Evolutionary conservation across 768 basidiomycete species (phyloP).

Genomic region (Fomitopsis serialis): DNA sequence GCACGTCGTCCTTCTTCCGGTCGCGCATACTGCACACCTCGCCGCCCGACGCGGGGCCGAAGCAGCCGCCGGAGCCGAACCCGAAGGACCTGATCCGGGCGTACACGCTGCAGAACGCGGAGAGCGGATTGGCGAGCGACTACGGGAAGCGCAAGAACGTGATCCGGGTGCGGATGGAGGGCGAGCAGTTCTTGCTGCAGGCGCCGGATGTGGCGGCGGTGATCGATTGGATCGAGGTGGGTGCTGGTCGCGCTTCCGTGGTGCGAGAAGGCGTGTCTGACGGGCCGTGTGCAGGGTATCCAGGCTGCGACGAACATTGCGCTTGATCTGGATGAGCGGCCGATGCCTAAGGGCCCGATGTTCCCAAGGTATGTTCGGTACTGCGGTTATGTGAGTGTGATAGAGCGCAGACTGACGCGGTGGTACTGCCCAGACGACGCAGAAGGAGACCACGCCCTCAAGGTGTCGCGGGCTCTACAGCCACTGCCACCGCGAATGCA

Average conservation of each 20-base stretch:
- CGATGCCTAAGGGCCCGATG: constrained; percentile 87
- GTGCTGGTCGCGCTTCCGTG: constrained; percentile 12
- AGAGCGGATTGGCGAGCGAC: constrained; percentile 93
- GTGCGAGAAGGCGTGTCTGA: neutral
- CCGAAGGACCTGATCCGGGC: constrained; percentile 51
- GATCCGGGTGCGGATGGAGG: constrained; percentile 85
- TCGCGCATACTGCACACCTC: constrained; percentile 7
- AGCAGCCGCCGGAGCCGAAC: constrained; percentile 27
- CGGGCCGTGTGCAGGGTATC: constrained; percentile 52
- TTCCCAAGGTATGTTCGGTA: constrained; percentile 60
- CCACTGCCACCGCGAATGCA: neutral
- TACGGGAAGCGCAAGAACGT: constrained; percentile 93
- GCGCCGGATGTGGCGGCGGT: constrained; percentile 78
- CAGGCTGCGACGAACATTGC: constrained; percentile 92
- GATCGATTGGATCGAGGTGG: constrained; percentile 94
- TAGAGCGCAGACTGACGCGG: neutral
- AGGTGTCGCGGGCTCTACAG: neutral
- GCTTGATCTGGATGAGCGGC: constrained; percentile 84
- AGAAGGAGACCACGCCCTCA: neutral
- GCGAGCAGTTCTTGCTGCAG: constrained; percentile 95
- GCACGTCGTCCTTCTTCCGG: constrained; percentile 11
- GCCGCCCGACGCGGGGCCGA: constrained; percentile 4
- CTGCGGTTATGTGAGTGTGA: neutral
- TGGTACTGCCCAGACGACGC: neutral
- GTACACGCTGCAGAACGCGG: constrained; percentile 85